These are phyloP conservation scores for Blastobotrys buckinghamii DNA, from an alignment of 1,139 yeast genomes.

Conservation along the genomic window DNA sequence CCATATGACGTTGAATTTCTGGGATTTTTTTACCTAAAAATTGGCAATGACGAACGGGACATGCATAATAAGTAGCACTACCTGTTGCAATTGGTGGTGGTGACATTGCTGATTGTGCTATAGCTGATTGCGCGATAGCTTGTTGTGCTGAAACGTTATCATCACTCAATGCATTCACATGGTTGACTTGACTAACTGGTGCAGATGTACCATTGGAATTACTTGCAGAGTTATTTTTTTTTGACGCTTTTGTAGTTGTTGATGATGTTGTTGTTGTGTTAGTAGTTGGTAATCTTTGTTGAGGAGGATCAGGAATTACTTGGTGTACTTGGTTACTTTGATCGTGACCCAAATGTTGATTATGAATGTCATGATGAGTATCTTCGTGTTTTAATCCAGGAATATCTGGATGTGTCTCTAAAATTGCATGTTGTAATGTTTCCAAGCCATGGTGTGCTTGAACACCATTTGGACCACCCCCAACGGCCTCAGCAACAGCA, in stretches of 20 bases:
- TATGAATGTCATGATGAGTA: neutral
- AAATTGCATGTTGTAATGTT: neutral
- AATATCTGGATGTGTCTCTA: constrained; percentile 4
- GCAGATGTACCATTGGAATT: no score
- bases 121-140: neutral
- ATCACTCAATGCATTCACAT: neutral
- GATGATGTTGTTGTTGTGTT: neutral
- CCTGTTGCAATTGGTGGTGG: constrained; percentile 8
- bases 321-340: neutral
- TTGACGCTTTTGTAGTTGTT: neutral
- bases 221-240: neutral
- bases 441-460: constrained; percentile 6
- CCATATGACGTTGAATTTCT: constrained; percentile 13
- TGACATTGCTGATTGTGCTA: constrained; percentile 3
- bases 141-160: neutral
- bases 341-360: neutral
- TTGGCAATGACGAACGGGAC: constrained; percentile 12
- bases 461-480: constrained; percentile 5
- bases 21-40: constrained; percentile 11
- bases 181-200: neutral
- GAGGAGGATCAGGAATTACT: neutral
- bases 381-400: constrained; percentile 4
- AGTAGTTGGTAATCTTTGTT: neutral
- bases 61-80: constrained; percentile 5
- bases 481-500: constrained; percentile 10